A percentile compares a stretch with the other conserved stretches of the same genome.
Conservation (phyloP, 2,329 filamentous ascomycete genomes). For the Scytalidium lignicola region DNA sequence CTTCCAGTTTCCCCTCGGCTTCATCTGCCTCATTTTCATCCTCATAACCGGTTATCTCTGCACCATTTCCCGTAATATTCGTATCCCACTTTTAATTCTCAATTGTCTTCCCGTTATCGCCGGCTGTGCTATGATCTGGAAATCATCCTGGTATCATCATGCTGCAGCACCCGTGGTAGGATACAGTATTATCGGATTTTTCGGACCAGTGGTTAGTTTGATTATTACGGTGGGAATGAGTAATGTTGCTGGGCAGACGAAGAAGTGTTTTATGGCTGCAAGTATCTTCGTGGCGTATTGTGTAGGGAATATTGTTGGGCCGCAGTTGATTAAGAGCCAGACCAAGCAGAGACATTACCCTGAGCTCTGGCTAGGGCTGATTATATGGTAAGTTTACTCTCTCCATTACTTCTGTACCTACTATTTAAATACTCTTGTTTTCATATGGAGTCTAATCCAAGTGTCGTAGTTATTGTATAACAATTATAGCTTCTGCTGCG, state of each 20-base stretch:
- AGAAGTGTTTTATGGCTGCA: conserved; percentile 72
- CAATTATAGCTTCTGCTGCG: conserved; percentile 49
- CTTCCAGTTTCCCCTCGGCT: conserved; percentile 70
- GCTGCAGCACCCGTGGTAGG: conserved; percentile 63
- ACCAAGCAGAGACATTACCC: conserved; percentile 65
- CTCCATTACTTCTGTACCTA: not conserved
- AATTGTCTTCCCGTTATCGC: conserved; percentile 71
- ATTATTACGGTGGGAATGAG: conserved; percentile 53
- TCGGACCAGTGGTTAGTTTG: conserved; percentile 64
- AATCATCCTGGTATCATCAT: conserved; percentile 56
- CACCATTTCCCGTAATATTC: conserved; percentile 54
- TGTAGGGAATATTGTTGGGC: conserved; percentile 71
- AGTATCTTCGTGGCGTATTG: conserved; percentile 73
- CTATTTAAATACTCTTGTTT: not conserved
- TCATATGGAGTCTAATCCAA: conserved; percentile 9
- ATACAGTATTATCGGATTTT: conserved; percentile 69
- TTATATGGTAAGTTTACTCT: conserved; percentile 43
- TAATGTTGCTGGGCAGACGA: conserved; percentile 71
- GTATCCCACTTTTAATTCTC: conserved; percentile 57
- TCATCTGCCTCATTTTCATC: conserved; percentile 61
- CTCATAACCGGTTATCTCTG: conserved; percentile 61
- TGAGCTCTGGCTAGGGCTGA: conserved; percentile 64
- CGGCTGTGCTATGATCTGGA: conserved; percentile 72
- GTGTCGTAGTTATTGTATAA: conserved; percentile 57
- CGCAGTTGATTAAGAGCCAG: conserved; percentile 64